Evolutionary conservation across 768 basidiomycete genomes (phyloP).

Genomic region (Pleurotus salmoneostramineus): DNA sequence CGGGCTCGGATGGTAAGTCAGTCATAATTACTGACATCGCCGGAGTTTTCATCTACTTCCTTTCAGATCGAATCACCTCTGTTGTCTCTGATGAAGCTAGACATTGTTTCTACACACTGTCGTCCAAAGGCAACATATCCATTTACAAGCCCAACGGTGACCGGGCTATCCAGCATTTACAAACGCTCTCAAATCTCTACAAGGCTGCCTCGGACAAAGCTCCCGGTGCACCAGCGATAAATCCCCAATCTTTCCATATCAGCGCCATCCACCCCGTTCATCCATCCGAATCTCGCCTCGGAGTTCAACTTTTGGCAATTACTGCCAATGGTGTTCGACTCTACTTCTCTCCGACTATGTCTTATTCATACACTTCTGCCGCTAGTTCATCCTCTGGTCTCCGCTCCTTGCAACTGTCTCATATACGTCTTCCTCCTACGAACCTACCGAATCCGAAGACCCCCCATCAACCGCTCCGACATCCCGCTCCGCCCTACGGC

Average conservation of each 20-base stretch:
- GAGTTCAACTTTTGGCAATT: constrained; percentile 75
- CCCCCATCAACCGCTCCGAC: constrained; percentile 46
- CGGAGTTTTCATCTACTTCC: constrained; percentile 11
- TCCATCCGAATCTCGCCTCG: constrained; percentile 60
- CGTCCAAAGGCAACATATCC: constrained; percentile 58
- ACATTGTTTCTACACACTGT: constrained; percentile 76
- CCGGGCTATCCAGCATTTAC: constrained; percentile 66
- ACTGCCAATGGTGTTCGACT: constrained; percentile 81
- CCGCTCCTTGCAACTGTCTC: constrained; percentile 60
- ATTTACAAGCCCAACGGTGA: constrained; percentile 63
- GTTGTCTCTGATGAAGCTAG: constrained; percentile 66
- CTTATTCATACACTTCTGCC: constrained; percentile 40
- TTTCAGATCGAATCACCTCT: constrained; percentile 64
- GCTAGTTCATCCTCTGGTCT: constrained; percentile 22
- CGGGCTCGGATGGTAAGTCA: constrained; percentile 60
- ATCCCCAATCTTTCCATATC: constrained; percentile 67
- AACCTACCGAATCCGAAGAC: constrained; percentile 77
- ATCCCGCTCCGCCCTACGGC: constrained; percentile 44
- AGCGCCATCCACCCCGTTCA: constrained; percentile 67
- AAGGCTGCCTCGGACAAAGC: constrained; percentile 79
- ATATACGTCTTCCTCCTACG: constrained; percentile 76
- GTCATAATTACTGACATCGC: not conserved
- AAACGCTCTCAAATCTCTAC: constrained; percentile 70
- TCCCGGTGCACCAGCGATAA: constrained; percentile 70
- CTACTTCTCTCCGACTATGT: constrained; percentile 67